Base-by-base conservation (phyloP, 192 early-diverging fungal species). In the Linnemannia zychae region DNA sequence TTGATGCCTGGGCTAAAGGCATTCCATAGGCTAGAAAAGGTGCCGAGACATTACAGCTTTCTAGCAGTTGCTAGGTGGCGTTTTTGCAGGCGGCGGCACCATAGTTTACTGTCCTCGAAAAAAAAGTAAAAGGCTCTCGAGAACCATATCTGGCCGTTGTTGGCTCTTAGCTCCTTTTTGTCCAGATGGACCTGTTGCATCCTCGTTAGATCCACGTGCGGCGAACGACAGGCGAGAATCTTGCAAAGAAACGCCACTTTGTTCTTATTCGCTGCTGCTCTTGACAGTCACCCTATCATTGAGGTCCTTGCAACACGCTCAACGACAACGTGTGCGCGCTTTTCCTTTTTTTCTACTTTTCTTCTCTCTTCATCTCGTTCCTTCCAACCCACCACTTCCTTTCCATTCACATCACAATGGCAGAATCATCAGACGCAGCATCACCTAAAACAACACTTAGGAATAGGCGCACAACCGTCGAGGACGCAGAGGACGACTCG, bases 401-500 rank as follows among this genome's bases (percentile, higher is more conserved):
- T 65, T 44, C 16, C 16, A 53, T 17, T 24, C 50, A 31, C 46
- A 57, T 33, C 22, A 33, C 38, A 50, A 82, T 82, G 70, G 50
- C 74, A 13, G 71, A 73, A 36, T 73, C 71, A 46, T 66, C 63
- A 57, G 38, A 57, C n/a, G 37, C 37, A 60, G 28, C 72, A 71
- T 2, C 67, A 52, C 28, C 40, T 50, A 6, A 47, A 9, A 44
- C 52, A 28, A 60, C 74, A 3, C 69, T 85, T 31, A 78, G 78
- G 74, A 85, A 76, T 69, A 79, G 83, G 12, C 79, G 34, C 70
- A 79, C 77, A 33, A 85, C 83, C 37, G 83, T 85, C 48, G 78
- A 85, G 77, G 83, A 85, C 34, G 83, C 78, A 63, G 53, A 71
- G 7, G 71, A 77, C 53, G 78, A 79, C 48, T 78, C 76, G 37